Percentiles rank a stretch among this genome's conserved stretches.
phyloP scores from a whole-genome alignment of 306 rosid genomes.

The Hippophae tibetana region DNA sequence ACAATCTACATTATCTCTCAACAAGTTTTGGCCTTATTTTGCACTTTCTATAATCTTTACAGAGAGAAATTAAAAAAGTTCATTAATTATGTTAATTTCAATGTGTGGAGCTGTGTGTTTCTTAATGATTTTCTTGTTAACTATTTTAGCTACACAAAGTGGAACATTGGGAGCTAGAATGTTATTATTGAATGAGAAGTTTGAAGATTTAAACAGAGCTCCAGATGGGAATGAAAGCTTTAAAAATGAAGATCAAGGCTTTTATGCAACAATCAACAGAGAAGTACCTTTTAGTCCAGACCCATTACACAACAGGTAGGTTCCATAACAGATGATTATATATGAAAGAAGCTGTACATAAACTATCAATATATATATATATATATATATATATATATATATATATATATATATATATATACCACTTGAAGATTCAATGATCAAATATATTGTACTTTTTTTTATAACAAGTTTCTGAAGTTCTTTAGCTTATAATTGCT shows the following conservation, averaged over 20 bases:
- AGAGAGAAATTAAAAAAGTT: no score
- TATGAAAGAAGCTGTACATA: no score
- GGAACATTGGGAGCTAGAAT: slow-evolving; percentile 33
- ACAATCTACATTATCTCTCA: not conserved
- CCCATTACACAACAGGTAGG: slow-evolving; percentile 73
- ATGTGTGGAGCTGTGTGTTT: slow-evolving; percentile 28
- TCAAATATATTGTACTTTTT: no score
- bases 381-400: no score
- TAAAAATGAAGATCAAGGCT: slow-evolving; percentile 16
- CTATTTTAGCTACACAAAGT: slow-evolving; percentile 27
- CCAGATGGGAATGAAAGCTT: slow-evolving; percentile 21
- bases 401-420: no score
- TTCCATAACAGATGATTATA: slow-evolving; percentile 16
- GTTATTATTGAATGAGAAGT: slow-evolving; percentile 10
- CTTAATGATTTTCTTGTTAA: slow-evolving; percentile 28
- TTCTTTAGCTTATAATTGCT: no score
- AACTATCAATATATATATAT: no score
- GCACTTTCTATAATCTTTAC: slow-evolving; percentile 4
- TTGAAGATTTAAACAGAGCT: slow-evolving; percentile 19
- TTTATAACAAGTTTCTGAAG: no score
- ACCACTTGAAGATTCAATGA: no score
- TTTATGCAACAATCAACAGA: slow-evolving; percentile 36
- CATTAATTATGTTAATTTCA: slow-evolving; percentile 32
- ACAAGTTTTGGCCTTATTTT: slow-evolving; percentile 8
- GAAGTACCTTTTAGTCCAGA: slow-evolving; percentile 72